Base-by-base conservation (phyloP, 768 basidiomycete species). In the Mycena rebaudengoi region DNA sequence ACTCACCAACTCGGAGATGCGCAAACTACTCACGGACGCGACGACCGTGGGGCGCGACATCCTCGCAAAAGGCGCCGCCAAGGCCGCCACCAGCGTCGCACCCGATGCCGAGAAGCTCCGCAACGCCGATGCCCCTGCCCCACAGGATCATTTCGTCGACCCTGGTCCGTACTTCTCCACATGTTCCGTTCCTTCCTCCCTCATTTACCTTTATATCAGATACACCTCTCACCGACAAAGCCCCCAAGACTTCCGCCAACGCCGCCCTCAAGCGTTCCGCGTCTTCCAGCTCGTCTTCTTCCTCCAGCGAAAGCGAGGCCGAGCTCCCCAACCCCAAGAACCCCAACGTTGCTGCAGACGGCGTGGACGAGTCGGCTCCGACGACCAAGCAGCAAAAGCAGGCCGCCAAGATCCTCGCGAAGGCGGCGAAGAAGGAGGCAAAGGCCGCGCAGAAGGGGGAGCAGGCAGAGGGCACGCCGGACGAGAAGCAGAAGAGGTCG, bases 1-100 rank as follows among this genome's bases (percentile, higher is more conserved):
- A 71, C 83, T 95, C 65, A 97, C 96, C 73, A 99, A 99, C 79
- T 91, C 92, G 0, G 93, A 97, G 79, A 91, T 92, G 29, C 91
- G 95, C 70, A 97, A 98, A 75, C 88, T 98, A 28, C 77, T 96
- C 53, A 85, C 88, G 2, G 94, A 95, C 76, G 89, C 92, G 66
- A 85, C 87, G 11, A 74, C 90, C 60, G 88, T 94, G 49, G 92
- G 92, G 0, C 90, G 94, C 40, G 95, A 97, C 74, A 82, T 98
- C 55, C 87, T 97, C 64, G 87, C 93, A 5, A 89, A 86, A 37
- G 86, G 85, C 20, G 89, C 92, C 0, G 75, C 82, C 68, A 91
- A 94, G 71, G 89, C 86, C 13, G 92, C 93, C 7, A 85, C 87
- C 30, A 75, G 74, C 52, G 79, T 95, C 30, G 87, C 89, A 3